These are phyloP conservation scores for Fusarium falciforme DNA, from an alignment of 2,329 filamentous ascomycete species.

Conservation along the genomic window DNA sequence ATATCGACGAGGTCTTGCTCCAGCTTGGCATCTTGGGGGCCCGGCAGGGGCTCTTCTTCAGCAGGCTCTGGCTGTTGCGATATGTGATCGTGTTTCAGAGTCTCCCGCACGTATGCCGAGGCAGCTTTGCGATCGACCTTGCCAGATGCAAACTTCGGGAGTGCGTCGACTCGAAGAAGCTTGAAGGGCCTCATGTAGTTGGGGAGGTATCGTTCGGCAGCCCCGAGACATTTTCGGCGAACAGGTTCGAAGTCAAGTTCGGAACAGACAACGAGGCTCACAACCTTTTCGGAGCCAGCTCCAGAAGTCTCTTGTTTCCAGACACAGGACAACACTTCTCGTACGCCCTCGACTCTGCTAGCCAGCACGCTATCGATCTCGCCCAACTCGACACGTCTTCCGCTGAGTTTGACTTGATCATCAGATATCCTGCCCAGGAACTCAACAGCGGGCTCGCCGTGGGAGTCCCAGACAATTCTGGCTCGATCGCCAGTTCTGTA, in stretches of 20 bases:
- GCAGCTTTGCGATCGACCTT: constrained; percentile 17
- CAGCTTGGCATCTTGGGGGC: neutral
- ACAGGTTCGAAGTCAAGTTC: neutral
- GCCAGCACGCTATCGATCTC: constrained; percentile 22
- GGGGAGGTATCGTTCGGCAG: neutral
- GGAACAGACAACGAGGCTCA: constrained; percentile 6
- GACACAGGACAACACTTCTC: constrained; percentile 1
- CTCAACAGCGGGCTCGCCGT: neutral
- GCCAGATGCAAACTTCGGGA: constrained; percentile 14
- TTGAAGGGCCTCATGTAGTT: constrained; percentile 30
- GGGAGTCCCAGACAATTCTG: constrained; percentile 1
- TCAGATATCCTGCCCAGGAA: constrained; percentile 24
- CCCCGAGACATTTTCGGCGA: neutral
- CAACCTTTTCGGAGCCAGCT: constrained; percentile 12
- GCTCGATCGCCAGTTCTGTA: constrained; percentile 24
- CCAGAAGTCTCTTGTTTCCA: constrained; percentile 4
- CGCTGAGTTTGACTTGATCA: constrained; percentile 27
- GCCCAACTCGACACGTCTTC: constrained; percentile 20
- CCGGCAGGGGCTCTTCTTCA: neutral
- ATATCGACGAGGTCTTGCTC: neutral
- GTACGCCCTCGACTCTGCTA: neutral
- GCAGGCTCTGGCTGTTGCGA: neutral
- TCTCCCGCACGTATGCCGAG: neutral
- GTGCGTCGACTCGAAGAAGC: neutral
- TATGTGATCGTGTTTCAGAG: neutral